phyloP scores from a whole-genome alignment of 1,139 yeast genomes.

The Pichia cactophila region DNA sequence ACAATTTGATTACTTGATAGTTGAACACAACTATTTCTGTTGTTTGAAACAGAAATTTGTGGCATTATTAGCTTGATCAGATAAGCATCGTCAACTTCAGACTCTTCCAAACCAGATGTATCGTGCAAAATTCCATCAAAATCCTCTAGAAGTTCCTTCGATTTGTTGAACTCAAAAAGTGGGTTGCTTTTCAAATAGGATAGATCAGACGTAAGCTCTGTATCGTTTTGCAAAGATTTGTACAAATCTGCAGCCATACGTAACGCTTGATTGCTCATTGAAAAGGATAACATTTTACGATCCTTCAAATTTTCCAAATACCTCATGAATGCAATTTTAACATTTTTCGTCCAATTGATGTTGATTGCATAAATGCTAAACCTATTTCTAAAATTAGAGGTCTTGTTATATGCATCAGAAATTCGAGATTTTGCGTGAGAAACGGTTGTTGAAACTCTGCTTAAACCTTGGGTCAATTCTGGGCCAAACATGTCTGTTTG shows the following conservation, averaged over 20 bases:
- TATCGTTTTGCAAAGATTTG: constrained; percentile 7
- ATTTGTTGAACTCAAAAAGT: constrained; percentile 17
- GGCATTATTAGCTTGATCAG: constrained; percentile 72
- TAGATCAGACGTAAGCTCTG: constrained; percentile 12
- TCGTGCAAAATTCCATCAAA: constrained; percentile 49
- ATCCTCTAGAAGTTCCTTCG: constrained; percentile 30
- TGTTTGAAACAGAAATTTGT: constrained; percentile 70
- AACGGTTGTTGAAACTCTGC: constrained; percentile 26
- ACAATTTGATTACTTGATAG: constrained; percentile 69
- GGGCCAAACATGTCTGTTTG: constrained; percentile 19
- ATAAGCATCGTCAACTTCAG: constrained; percentile 53
- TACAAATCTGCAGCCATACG: constrained; percentile 50
- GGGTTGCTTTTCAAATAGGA: constrained; percentile 13
- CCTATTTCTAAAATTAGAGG: constrained; percentile 56
- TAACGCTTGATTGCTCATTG: constrained; percentile 65
- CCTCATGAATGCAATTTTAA: constrained; percentile 54
- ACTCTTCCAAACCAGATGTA: constrained; percentile 31
- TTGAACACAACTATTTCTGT: constrained; percentile 58
- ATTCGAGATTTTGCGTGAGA: constrained; percentile 28
- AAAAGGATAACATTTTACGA: constrained; percentile 50
- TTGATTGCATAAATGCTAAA: constrained; percentile 73
- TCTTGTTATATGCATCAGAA: constrained; percentile 13
- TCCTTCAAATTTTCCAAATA: constrained; percentile 57
- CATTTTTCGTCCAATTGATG: constrained; percentile 69
- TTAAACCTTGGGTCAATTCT: constrained; percentile 13